Percentiles rank a stretch among this genome's conserved stretches.
These are phyloP conservation scores for Phytophthora chlamydospora DNA, from an alignment of 352 stramenopile genomes.

Conservation along the genomic window DNA sequence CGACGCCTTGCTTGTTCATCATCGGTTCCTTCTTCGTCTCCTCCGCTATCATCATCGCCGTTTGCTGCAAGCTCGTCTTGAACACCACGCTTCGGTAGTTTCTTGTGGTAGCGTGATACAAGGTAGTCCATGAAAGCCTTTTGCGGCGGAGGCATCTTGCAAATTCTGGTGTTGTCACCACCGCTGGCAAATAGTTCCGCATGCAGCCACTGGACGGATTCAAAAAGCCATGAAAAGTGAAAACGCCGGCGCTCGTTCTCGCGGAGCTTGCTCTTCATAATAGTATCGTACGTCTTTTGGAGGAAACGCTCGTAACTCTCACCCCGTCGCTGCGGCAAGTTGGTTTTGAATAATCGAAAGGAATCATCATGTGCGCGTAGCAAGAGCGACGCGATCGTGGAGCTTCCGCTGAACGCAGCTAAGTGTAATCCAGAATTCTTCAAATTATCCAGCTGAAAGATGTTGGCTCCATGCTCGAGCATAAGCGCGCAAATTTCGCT, in stretches of 20 bases:
- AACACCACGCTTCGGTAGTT: conserved; percentile 23
- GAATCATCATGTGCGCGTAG: conserved; percentile 54
- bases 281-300: conserved; percentile 40
- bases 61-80: conserved; percentile 16
- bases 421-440: conserved; percentile 74
- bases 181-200: conserved; percentile 35
- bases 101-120: conserved; percentile 48
- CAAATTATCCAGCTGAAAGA: conserved; percentile 63
- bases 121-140: conserved; percentile 58
- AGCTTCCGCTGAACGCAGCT: conserved; percentile 62
- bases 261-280: conserved; percentile 68
- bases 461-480: conserved; percentile 44
- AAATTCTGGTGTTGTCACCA: conserved; percentile 20
- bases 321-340: conserved; percentile 36
- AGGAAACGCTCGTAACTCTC: conserved; percentile 48
- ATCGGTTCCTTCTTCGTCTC: conserved; percentile 34
- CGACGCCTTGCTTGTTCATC: conserved; percentile 33
- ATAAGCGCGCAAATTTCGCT: conserved; percentile 56
- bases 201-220: conserved; percentile 55
- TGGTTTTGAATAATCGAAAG: conserved; percentile 51
- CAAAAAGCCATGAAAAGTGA: conserved; percentile 64
- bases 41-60: conserved; percentile 16
- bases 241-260: conserved; percentile 72
- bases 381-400: conserved; percentile 44
- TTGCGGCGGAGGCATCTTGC: conserved; percentile 35